Evolutionary conservation across 2,329 filamentous ascomycete genomes (phyloP).

Genomic region (Microsporum canis): DNA sequence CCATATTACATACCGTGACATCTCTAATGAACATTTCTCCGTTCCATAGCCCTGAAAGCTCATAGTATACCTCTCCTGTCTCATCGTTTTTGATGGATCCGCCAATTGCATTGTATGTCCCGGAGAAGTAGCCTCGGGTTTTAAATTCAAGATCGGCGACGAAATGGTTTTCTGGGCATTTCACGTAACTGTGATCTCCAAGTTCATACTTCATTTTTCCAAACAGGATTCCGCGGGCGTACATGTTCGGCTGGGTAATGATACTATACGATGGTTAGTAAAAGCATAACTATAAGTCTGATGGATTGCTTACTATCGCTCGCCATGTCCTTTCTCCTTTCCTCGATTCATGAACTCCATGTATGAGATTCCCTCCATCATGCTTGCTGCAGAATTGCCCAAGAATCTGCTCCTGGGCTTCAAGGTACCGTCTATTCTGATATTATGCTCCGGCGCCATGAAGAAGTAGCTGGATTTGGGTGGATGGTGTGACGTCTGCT

Average conservation of each 20-base stretch:
- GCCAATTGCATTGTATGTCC: conserved; percentile 91
- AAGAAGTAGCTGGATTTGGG: conserved; percentile 99
- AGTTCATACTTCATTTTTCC: conserved; percentile 99
- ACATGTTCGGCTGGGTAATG: conserved; percentile 97
- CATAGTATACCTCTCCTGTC: conserved; percentile 77
- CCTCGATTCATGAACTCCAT: conserved; percentile 72
- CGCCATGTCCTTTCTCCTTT: conserved; percentile 49
- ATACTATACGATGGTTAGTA: conserved; percentile 45
- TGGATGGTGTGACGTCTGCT: conserved; percentile 96
- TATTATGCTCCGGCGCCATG: conserved; percentile 85
- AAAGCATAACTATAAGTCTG: not conserved
- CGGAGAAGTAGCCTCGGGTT: conserved; percentile 93
- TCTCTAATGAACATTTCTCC: conserved; percentile 91
- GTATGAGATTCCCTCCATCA: conserved; percentile 96
- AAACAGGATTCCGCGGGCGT: conserved; percentile 89
- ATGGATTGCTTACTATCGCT: conserved; percentile 65
- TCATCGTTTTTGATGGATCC: conserved; percentile 80
- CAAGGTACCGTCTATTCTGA: conserved; percentile 87
- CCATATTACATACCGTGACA: conserved; percentile 47
- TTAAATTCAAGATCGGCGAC: conserved; percentile 95
- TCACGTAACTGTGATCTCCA: conserved; percentile 86
- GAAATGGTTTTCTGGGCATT: conserved; percentile 77
- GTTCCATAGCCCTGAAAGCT: conserved; percentile 86
- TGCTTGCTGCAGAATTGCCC: conserved; percentile 90
- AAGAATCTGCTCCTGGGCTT: conserved; percentile 92